Percentiles rank a stretch among this genome's conserved stretches.
These are phyloP conservation scores for Leptodontidium sp. DNA, from an alignment of 2,329 filamentous ascomycete genomes.

Conservation along the genomic window DNA sequence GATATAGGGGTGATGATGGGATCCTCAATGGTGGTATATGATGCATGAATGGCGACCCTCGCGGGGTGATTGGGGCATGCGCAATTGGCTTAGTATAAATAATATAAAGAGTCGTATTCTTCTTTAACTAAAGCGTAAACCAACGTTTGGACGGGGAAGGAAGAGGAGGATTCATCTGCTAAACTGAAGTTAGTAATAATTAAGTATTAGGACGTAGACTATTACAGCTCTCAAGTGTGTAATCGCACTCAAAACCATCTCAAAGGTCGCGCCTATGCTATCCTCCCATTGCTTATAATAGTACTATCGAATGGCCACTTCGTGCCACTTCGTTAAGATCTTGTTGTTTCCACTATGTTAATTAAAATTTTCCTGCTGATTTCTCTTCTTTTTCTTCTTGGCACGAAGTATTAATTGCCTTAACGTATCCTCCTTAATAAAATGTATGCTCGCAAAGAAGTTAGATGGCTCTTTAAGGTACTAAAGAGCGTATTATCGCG, in stretches of 20 bases:
- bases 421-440: no score
- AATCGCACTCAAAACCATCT: constrained; percentile 8
- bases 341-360: constrained; percentile 1
- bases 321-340: neutral
- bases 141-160: neutral
- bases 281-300: constrained; percentile 8
- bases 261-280: neutral
- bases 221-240: neutral
- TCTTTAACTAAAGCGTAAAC: constrained; percentile 3
- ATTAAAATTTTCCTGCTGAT: neutral
- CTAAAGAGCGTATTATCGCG: neutral
- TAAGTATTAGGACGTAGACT: neutral
- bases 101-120: neutral
- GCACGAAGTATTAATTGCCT: no score
- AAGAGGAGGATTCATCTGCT: neutral
- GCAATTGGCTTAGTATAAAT: constrained; percentile 16
- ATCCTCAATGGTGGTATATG: no score
- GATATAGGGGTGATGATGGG: no score
- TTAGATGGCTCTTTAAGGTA: neutral
- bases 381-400: neutral
- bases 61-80: neutral
- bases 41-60: no score
- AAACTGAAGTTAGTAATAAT: constrained; percentile 2
- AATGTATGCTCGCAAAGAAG: neutral
- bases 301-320: constrained; percentile 17